Evolutionary conservation across 2,329 filamentous ascomycete genomes (phyloP).

Genomic region (Penicillium thymicola): DNA sequence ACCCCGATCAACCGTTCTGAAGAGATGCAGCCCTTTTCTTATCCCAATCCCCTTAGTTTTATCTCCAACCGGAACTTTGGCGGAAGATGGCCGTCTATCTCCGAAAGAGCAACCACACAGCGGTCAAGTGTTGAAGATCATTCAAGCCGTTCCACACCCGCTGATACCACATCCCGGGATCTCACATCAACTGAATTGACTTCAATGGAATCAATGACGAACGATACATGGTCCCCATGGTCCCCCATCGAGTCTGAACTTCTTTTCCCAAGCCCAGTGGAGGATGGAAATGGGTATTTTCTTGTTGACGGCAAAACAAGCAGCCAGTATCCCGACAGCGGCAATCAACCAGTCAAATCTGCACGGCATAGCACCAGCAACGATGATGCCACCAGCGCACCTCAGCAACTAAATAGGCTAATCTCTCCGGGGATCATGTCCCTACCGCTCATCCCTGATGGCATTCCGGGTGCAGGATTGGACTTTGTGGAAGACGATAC

Average conservation of each 20-base stretch:
- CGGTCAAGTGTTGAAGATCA: background rate
- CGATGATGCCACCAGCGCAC: conserved; percentile 8
- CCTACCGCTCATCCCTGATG: background rate
- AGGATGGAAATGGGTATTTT: conserved; percentile 27
- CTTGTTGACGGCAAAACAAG: conserved; percentile 29
- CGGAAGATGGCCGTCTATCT: background rate
- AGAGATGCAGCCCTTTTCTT: background rate
- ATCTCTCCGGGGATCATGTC: conserved; percentile 3
- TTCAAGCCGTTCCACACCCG: conserved; percentile 8
- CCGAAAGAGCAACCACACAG: background rate
- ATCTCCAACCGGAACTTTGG: background rate
- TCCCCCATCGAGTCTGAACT: conserved; percentile 18
- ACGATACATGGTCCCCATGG: conserved; percentile 18
- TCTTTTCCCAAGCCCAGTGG: conserved; percentile 13
- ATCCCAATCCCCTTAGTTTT: background rate
- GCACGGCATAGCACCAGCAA: conserved; percentile 15
- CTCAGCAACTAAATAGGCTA: conserved; percentile 19
- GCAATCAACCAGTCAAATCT: conserved; percentile 24
- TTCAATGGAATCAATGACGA: conserved; percentile 11
- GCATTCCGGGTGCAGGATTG: background rate
- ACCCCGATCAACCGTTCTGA: background rate
- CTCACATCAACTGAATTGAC: conserved; percentile 2
- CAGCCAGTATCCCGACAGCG: conserved; percentile 22
- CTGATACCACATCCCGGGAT: conserved; percentile 16
- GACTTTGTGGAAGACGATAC: conserved; percentile 3